Conservation (phyloP, 768 basidiomycete genomes). For the Tulasnella sp. region DNA sequence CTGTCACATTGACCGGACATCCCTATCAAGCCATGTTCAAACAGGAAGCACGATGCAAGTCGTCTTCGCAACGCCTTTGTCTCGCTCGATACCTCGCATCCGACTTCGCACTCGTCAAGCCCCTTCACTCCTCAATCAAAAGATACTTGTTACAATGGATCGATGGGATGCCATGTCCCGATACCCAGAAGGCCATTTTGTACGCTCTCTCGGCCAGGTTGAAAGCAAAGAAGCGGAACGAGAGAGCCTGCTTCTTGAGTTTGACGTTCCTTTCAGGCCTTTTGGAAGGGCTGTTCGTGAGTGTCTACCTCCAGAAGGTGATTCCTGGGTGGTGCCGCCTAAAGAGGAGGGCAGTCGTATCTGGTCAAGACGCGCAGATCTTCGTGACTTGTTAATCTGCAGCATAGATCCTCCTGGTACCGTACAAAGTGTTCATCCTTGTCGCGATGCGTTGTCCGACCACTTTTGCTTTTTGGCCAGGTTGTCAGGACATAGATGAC, state of each 20-base stretch:
- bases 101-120: constrained; percentile 95
- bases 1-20: constrained; percentile 90
- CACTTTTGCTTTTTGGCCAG: constrained; percentile 48
- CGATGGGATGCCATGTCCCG: constrained; percentile 84
- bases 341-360: constrained; percentile 56
- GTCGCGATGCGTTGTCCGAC: neutral
- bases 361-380: constrained; percentile 87
- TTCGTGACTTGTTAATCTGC: constrained; percentile 84
- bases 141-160: constrained; percentile 95
- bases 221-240: constrained; percentile 97
- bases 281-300: constrained; percentile 95
- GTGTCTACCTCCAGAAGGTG: constrained; percentile 88
- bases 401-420: constrained; percentile 95
- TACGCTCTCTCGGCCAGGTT: constrained; percentile 84
- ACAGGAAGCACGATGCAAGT: constrained; percentile 87
- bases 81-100: constrained; percentile 88
- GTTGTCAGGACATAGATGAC: constrained; percentile 98
- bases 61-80: constrained; percentile 92
- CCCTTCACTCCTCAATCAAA: constrained; percentile 82
- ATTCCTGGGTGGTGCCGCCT: constrained; percentile 87
- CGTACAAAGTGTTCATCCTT: constrained; percentile 33
- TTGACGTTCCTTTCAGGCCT: constrained; percentile 92
- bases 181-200: constrained; percentile 97
- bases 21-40: constrained; percentile 73
- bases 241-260: constrained; percentile 90